Base-by-base conservation (phyloP, 768 basidiomycete species). In the Pleurotus sapidus region DNA sequence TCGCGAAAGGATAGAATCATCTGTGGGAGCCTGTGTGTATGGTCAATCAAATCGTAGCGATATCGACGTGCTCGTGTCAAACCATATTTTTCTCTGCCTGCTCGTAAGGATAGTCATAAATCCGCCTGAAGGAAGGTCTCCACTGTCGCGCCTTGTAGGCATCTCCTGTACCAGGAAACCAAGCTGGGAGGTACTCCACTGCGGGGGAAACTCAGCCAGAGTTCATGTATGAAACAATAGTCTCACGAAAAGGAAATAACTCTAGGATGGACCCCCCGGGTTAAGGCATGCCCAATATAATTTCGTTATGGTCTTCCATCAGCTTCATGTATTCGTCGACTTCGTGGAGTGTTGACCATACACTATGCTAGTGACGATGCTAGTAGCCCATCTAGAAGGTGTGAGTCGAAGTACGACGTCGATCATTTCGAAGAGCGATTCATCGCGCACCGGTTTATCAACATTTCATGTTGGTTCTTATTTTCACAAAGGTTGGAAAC, bases 211-310 rank as follows among this genome's bases (percentile, higher is more conserved):
- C 43, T 23, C 14, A 23, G 3, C 17, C 5, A 24, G n/a, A 48
- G 37, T 60, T 25, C 43, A 30, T 40, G 27, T 14, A 14, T 15
- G 24, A 20, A 25, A 25, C 11, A 18, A 15, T 23, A 54, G 48
- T 59, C 63, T 56, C 60, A 74, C 78, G 67, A 77, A 72, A 55
- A 40, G 80, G 79, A 62, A 82, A 76, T 59, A 76, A 80, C 63
- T 82, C 80, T 5, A 82, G 78, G 54, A 80, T 63, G 15, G 72
- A 75, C 17, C 75, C 77, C 27, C 75, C 77, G 18, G 77, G 73
- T 2, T 2, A 8, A 3, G 14, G 18, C 12, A 24, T 25, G 27
- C 23, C 14, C 6, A 23, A 18, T 15, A 17, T 5, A 6, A 48
- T 11, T 5, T 6, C 11, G 6, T 20, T 25, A 6, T 48, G 46